Evolutionary conservation across 306 rosid genomes (phyloP), one percentile per base, ranked within the genome.

Genomic region (Lathyrus oleraceus): DNA sequence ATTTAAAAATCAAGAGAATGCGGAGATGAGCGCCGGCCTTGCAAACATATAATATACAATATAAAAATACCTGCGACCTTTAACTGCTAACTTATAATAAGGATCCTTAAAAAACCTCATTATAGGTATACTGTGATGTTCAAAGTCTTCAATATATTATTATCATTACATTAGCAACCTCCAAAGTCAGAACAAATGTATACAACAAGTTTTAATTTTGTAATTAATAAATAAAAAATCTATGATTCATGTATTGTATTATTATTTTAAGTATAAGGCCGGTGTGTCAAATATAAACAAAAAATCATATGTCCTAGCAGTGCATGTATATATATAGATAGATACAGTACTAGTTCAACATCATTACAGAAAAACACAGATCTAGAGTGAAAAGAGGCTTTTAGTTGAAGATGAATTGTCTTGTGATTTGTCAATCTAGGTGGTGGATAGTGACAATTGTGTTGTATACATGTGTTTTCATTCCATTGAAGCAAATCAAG

Each of bases 1-100:
- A 52, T 10, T 51, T 51, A 20, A 65, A 65, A 74, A 28, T 25
- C 59, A 43, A 65, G 30, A 67, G 43, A 67, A 57, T 75, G 61
- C 83, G 86, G 90, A 27, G 86, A 87, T 85, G 76, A 86, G 93
- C 83, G 71, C 93, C 89, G 86, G 80, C 91, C 90, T 81, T 20
- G 65, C 76, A 64, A 67, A n/a, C n/a, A 39, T 20, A 61, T 10
- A 61, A 60, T 16, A 10, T 15, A 14, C 3, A 71, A 52, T 61
- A 52, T 49, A 11, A 8, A 74, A 64, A 65, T 68, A 69, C 61
- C 73, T 58, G 21, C 14, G 44, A 38, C 59, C 8, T 60, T 61
- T 63, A 16, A 35, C 28, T 61, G 12, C 42, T 54, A 21, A 54
- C 61, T 21, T 54, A 57, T 1, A 27, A 6, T 57, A 13, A 57